Evolutionary conservation across 2,329 filamentous ascomycete species (phyloP).

Genomic region (Cladosporium sp.): DNA sequence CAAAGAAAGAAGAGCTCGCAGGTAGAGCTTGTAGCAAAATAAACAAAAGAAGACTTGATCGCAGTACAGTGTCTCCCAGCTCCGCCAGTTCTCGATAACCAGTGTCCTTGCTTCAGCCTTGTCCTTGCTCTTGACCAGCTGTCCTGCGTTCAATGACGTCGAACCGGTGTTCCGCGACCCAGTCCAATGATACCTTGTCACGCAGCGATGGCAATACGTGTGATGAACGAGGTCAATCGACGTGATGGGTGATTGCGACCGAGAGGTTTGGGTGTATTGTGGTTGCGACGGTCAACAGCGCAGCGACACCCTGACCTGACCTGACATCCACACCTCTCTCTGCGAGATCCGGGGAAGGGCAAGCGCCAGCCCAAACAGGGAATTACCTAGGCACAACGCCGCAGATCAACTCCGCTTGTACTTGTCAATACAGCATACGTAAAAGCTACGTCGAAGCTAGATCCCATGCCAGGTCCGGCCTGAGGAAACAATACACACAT

Average conservation of each 20-base stretch:
- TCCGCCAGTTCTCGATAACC: not conserved
- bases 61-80: not conserved
- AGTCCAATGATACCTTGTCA: no score
- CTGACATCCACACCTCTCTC: no score
- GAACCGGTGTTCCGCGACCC: no score
- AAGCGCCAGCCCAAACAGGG: slow-evolving; percentile 1
- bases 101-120: slow-evolving; percentile 4
- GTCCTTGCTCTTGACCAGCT: slow-evolving; percentile 4
- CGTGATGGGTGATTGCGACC: not conserved
- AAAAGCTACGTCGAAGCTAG: not conserved
- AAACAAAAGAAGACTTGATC: not conserved
- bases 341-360: not conserved
- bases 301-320: not conserved
- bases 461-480: not conserved
- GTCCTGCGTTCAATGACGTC: not conserved
- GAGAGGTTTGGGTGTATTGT: not conserved
- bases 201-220: not conserved
- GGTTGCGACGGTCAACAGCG: not conserved
- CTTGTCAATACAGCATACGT: not conserved
- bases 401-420: not conserved
- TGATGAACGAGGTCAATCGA: no score
- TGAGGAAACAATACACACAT: not conserved
- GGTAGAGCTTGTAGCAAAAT: not conserved
- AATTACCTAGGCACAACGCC: slow-evolving; percentile 1
- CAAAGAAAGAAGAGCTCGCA: slow-evolving; percentile 7